Evolutionary conservation across 208 protist species (phyloP).

Genomic region (Crithidia thermophila): DNA sequence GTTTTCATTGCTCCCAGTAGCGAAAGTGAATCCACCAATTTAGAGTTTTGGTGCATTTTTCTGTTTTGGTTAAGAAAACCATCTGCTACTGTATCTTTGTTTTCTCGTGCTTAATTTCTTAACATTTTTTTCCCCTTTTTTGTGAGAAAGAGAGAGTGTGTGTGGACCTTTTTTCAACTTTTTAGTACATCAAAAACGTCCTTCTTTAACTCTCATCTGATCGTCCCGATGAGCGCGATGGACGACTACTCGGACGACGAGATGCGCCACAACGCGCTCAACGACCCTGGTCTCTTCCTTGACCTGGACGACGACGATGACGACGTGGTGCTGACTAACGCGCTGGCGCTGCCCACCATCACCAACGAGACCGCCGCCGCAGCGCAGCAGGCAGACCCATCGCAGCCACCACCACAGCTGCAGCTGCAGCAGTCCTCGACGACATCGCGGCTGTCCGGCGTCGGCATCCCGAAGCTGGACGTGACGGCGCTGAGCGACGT

Average conservation of each 20-base stretch:
- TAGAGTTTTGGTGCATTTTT: background rate
- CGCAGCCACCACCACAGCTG: background rate
- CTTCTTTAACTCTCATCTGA: background rate
- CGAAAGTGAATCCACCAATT: no score
- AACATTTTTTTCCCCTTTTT: background rate
- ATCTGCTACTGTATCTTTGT: background rate
- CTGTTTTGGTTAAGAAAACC: background rate
- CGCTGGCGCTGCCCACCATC: background rate
- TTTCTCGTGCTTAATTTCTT: background rate
- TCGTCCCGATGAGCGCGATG: conserved; percentile 16
- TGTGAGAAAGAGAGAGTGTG: background rate
- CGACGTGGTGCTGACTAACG: conserved; percentile 13
- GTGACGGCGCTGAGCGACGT: conserved; percentile 17
- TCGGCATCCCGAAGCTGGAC: conserved; percentile 25
- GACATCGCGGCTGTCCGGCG: background rate
- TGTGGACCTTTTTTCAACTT: background rate
- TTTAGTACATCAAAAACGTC: background rate
- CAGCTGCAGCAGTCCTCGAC: background rate
- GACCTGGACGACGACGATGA: conserved; percentile 32
- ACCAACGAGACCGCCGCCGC: background rate
- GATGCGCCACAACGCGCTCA: conserved; percentile 20
- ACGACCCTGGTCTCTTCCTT: conserved; percentile 24
- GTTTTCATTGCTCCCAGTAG: background rate
- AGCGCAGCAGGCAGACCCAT: background rate
- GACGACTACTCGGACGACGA: conserved; percentile 25